A percentile compares a stretch with the other conserved stretches of the same genome.
phyloP scores from a whole-genome alignment of 75 land plant species.

The Larix kaempferi region DNA sequence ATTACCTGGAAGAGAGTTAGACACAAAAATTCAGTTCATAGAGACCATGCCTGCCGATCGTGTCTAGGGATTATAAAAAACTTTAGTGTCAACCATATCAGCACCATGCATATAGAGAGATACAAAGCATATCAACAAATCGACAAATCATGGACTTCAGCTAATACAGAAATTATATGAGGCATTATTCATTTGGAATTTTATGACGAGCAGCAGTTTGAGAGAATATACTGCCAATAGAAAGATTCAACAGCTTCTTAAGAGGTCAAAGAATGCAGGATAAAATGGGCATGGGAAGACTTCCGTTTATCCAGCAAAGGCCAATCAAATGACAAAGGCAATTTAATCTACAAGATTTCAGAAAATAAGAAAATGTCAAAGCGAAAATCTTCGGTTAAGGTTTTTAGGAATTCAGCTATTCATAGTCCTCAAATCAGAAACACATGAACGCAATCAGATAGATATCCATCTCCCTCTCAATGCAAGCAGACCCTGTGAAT shows the following conservation, averaged over 20 bases:
- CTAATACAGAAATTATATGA: not conserved
- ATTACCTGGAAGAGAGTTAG: slow-evolving; percentile 44
- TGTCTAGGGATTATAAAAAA: not conserved
- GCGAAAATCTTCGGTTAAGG: too few species aligned
- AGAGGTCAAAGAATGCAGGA: not conserved
- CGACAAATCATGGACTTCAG: not conserved
- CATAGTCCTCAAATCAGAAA: too few species aligned
- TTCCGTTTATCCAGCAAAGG: not conserved
- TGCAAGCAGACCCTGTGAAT: too few species aligned
- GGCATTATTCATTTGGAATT: not conserved
- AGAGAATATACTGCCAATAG: not conserved
- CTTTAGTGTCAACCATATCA: not conserved
- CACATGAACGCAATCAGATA: too few species aligned
- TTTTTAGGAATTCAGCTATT: too few species aligned
- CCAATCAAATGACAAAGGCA: not conserved
- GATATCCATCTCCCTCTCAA: too few species aligned
- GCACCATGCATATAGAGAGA: not conserved
- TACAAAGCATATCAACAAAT: not conserved
- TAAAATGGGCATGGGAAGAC: not conserved
- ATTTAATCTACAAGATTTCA: not conserved
- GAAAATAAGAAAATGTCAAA: too few species aligned
- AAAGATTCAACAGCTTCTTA: not conserved
- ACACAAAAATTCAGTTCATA: not conserved
- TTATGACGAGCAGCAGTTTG: not conserved
- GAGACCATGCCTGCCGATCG: not conserved